Evolutionary conservation across 2,329 filamentous ascomycete genomes (phyloP).

Genomic region (Aspergillus amoenus): DNA sequence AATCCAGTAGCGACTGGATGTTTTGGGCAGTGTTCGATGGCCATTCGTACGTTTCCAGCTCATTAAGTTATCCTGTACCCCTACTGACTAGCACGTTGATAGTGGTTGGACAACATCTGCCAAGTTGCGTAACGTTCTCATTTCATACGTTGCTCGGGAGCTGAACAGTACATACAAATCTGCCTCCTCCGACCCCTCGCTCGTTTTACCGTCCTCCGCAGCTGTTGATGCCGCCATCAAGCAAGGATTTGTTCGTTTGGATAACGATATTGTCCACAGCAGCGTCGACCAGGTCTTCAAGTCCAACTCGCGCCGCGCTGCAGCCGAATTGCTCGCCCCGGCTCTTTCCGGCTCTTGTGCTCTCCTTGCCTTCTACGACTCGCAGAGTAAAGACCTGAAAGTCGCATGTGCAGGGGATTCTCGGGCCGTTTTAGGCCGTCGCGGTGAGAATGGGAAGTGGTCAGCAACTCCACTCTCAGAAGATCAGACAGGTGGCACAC

Average conservation of each 20-base stretch:
- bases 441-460: constrained; percentile 81
- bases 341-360: constrained; percentile 97
- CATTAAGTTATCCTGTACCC: background rate
- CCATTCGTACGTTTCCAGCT: constrained; percentile 67
- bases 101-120: constrained; percentile 98
- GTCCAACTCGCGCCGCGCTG: constrained; percentile 82
- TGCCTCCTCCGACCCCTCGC: constrained; percentile 57
- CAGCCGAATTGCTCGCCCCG: constrained; percentile 86
- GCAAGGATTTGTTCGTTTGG: constrained; percentile 80
- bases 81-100: constrained; percentile 1
- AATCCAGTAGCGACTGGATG: constrained; percentile 85
- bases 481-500: constrained; percentile 90
- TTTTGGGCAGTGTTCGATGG: constrained; percentile 99
- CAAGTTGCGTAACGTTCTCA: constrained; percentile 87
- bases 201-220: constrained; percentile 69
- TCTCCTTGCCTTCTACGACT: constrained; percentile 94
- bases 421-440: constrained; percentile 85
- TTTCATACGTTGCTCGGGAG: constrained; percentile 88
- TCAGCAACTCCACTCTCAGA: constrained; percentile 83
- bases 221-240: constrained; percentile 91
- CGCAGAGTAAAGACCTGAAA: constrained; percentile 77
- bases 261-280: constrained; percentile 91
- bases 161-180: constrained; percentile 89
- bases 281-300: constrained; percentile 90
- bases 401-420: constrained; percentile 96